Evolutionary conservation across 139 green algal species (phyloP).

Genomic region (Mesotaenium endlicherianum): DNA sequence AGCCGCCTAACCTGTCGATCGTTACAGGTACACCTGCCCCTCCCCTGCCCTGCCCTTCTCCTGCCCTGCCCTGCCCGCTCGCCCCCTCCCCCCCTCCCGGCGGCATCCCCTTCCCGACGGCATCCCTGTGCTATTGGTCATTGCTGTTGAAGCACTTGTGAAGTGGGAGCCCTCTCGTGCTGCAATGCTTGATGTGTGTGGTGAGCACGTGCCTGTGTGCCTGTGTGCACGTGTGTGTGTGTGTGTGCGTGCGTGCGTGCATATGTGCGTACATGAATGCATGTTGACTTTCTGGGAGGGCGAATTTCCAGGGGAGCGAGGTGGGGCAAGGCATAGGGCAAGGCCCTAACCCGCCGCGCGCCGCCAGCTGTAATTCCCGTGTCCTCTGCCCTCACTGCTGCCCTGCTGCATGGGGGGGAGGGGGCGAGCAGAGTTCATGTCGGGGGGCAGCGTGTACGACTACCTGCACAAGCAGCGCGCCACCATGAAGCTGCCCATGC

Average conservation of each 20-base stretch:
- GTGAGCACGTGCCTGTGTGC: not conserved
- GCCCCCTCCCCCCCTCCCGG: not conserved
- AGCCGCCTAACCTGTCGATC: conserved; percentile 95
- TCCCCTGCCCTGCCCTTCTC: not conserved
- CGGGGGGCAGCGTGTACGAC: conserved; percentile 89
- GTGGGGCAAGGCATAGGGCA: not conserved
- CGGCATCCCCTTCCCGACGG: not conserved
- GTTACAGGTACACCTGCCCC: conserved; percentile 63
- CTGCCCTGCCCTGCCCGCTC: not conserved
- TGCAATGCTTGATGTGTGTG: not conserved
- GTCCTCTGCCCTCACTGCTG: not conserved
- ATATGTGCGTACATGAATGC: not conserved
- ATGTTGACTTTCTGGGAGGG: too few relatives aligned
- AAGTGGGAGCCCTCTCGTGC: not conserved
- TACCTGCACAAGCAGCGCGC: conserved; percentile 72
- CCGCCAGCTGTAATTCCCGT: not conserved
- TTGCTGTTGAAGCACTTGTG: not conserved
- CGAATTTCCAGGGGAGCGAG: too few relatives aligned
- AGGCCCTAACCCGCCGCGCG: not conserved
- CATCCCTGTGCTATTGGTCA: not conserved
- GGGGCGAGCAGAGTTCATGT: conserved; percentile 85
- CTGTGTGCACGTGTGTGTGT: not conserved
- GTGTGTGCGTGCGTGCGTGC: not conserved
- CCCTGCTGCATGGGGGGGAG: not conserved
- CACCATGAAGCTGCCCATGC: conserved; percentile 61